Conservation (phyloP, 2,329 filamentous ascomycete species). For the Clarireedia homoeocarpa region DNA sequence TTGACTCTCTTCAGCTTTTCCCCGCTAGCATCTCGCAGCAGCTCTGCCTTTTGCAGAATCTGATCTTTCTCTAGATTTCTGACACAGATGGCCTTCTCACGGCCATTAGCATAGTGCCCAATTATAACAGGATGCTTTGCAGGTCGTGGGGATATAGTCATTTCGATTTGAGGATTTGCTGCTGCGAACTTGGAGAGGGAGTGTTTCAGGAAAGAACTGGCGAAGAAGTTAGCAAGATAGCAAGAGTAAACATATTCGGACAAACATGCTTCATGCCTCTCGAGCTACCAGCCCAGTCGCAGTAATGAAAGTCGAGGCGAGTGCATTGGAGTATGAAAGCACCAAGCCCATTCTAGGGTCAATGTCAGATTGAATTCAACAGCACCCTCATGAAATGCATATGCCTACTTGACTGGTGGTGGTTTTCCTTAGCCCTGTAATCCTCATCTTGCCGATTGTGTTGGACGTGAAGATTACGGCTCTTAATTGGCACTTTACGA, state of each 20-base stretch:
- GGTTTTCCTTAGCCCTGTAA: constrained; percentile 45
- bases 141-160: constrained; percentile 85
- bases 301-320: constrained; percentile 92
- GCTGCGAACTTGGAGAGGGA: constrained; percentile 70
- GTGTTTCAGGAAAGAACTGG: constrained; percentile 72
- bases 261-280: constrained; percentile 79
- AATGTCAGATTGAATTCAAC: constrained; percentile 10
- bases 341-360: constrained; percentile 79
- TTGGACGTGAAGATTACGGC: not conserved
- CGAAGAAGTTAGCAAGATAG: constrained; percentile 1
- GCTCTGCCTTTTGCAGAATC: constrained; percentile 70
- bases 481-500: no score
- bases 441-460: constrained; percentile 36
- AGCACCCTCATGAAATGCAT: not conserved
- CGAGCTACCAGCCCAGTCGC: constrained; percentile 91
- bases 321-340: constrained; percentile 97
- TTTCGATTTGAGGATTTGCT: constrained; percentile 80
- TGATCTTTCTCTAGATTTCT: constrained; percentile 75
- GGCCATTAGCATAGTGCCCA: constrained; percentile 88
- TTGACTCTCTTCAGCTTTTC: constrained; percentile 60
- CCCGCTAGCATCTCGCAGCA: constrained; percentile 66
- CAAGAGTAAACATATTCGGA: not conserved
- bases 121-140: constrained; percentile 81
- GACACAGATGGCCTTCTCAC: constrained; percentile 78
- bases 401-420: constrained; percentile 45